Base-by-base conservation (phyloP, 2,329 filamentous ascomycete species). In the Epicoccum sorghinum region DNA sequence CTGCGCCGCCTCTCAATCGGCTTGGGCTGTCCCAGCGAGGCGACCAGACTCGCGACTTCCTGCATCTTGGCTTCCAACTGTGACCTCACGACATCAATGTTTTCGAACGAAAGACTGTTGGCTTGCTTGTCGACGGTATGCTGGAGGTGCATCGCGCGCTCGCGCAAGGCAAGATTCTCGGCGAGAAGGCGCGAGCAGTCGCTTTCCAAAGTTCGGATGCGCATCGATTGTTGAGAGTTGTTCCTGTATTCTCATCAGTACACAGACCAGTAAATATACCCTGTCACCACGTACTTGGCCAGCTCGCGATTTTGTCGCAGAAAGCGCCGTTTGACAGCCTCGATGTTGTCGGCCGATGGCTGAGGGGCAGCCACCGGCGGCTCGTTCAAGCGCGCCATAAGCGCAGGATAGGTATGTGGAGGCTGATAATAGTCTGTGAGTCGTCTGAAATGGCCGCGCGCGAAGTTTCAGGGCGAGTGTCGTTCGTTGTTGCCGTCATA, bases 241-340 rank as follows among this genome's bases (percentile, higher is more conserved):
- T 83, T 85, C 71, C 87, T 86, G 59, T 40, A 24, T 25, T 24
- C 14, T 33, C 25, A 44, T 68, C 36, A 69, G 58, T 36, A 12
- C 30, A 18, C 23, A 4, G 9, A 24, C 36, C 18, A 3, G 2
- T 9, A 27, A 7, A 25, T 7, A 8, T 9, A 9, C 4, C 29
- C 4, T 13, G n/a, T 13, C 12, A 8, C 27, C 2, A 39, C 13
- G 14, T 71, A 78, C 76, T 80, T 82, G 54, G 90, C 90, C 60
- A 95, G 88, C 68, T 95, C 90, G 75, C 89, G 85, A 72, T 96
- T 96, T 72, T 95, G 91, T 49, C 90, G 85, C 66, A 93, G 80
- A 70, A 93, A 91, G 71, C 89, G 87, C 68, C 88, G 85, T 72
- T 90, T 89, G 55, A 93, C 58, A 52, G 60, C 64, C 72, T 93